Conservation (phyloP, 257 asterid genomes). For the Phtheirospermum japonicum region DNA sequence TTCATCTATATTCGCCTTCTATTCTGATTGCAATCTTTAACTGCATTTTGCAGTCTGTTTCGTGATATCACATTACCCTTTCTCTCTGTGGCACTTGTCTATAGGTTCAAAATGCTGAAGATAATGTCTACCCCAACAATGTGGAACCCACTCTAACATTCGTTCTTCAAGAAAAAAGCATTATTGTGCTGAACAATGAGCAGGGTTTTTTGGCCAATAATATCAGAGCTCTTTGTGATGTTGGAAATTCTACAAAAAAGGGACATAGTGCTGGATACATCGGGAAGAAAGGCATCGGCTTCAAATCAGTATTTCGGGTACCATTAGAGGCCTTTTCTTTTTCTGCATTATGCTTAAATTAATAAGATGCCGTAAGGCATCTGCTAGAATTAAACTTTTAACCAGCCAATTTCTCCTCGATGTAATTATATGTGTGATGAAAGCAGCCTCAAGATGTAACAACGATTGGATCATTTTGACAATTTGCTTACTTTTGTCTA, state of each 20-base stretch:
- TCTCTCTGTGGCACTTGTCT: slow-evolving; percentile 3
- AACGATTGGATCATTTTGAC: neutral
- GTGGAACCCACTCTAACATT: slow-evolving; percentile 69
- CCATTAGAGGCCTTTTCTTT: slow-evolving; percentile 10
- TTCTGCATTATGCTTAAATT: slow-evolving; percentile 16
- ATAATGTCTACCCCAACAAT: slow-evolving; percentile 51
- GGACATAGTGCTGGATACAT: slow-evolving; percentile 61
- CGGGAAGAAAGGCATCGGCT: slow-evolving; percentile 90
- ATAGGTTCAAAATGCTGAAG: slow-evolving; percentile 88
- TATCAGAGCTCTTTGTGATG: slow-evolving; percentile 78
- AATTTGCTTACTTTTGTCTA: neutral
- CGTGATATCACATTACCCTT: neutral
- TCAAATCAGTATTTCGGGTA: slow-evolving; percentile 91
- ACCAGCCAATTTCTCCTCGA: neutral
- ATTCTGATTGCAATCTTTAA: neutral
- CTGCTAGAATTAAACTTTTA: neutral
- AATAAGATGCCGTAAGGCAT: neutral
- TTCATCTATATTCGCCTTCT: neutral
- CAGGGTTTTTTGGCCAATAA: slow-evolving; percentile 61
- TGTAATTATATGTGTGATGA: neutral
- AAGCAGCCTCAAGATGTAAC: neutral
- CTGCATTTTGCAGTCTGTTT: neutral
- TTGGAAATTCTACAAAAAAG: slow-evolving; percentile 73
- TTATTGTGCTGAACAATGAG: slow-evolving; percentile 65
- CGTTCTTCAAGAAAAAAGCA: slow-evolving; percentile 61